Evolutionary conservation across 2,329 filamentous ascomycete genomes (phyloP), one percentile per base, ranked within the genome.

Genomic region (Venturia carpophila): DNA sequence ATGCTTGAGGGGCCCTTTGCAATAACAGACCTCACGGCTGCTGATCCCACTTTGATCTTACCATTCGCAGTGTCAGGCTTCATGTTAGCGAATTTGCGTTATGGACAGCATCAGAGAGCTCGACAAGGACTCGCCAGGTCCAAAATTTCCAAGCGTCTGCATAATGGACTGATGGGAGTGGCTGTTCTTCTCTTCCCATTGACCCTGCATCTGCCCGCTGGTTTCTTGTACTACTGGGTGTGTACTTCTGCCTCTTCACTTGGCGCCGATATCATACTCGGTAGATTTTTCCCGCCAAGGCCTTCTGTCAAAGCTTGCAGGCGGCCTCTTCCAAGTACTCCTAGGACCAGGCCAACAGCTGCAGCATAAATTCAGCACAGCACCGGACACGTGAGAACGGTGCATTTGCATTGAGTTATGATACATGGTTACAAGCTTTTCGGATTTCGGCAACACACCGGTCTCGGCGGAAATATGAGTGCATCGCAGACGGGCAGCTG

Each of bases 151-250:
- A 19, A 10, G 15, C 9, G n/a, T 39, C 17, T 63, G 34, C 61
- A 64, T 17, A 49, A 60, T 11, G 19, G 4, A 17, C 15, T 66
- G 24, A 24, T 63, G 27, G 60, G 66, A 1, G 13, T 45, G 24
- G 37, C 47, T 19, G 7, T 64, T 9, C 13, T 64, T 11, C 21
- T 66, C 3, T 41, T 42, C 10, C 64, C 64, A 13, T 13, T 65
- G 30, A 66, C 24, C 27, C 10, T 58, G 60, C 27, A 55, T 24
- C 9, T 61, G 13, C 64, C 64, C 10, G 61, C 60, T 21, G 64
- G 64, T 6, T 41, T 66, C 27, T 24, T 66, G 60, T 64, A 63
- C 30, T 66, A 66, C n/a, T 66, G 64, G 64, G 60, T 19, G 21
- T 66, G 60, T 13, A 64, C 63, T 42, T 60, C 60, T 27, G 61